Base-by-base conservation (phyloP, 2,329 filamentous ascomycete genomes). In the Colletotrichum lupini region DNA sequence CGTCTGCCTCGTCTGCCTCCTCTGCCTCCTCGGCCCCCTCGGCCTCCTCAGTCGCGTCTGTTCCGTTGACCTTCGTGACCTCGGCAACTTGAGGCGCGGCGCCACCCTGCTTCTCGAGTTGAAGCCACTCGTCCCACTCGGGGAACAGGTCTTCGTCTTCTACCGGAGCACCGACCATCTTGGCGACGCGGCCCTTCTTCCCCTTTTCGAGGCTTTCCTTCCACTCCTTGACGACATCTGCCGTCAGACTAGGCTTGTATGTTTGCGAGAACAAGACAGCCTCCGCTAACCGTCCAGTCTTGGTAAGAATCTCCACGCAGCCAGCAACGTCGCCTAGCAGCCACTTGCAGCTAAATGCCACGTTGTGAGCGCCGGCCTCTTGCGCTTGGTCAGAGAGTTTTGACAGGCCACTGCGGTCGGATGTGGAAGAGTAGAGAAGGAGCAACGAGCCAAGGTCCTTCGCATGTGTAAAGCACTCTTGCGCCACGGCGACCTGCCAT, bases 211-310 rank as follows among this genome's bases (percentile, higher is more conserved):
- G 83, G 37, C 86, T 90, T 74, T 92, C 89, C 84, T 98, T 98
- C 97, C 96, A 99, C 74, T 90, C 84, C 73, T 87, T 87, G 5
- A 94, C 95, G 1, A 95, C 87, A 1, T 87, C 88, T 1, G 88
- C 85, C 16, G 94, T 90, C 32, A 92, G 82, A 75, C 93, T 95
- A 0, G 97, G 97, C 85, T 95, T 97, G 84, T 98, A 99, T 3
- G 96, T 99, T 84, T 98, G 96, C 5, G 95, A 91, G 81, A 98
- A 97, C 32, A 99, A 87, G 0, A 95, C 95, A 0, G 97, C 94
- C 83, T 99, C 97, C 0, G 95, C 92, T 46, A 92, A 85, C 58
- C 97, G 90, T 76, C 92, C 92, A 0, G 96, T 98, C 82, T 92
- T 91, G 60, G 91, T 87, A 12, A 99, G 89, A 7, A 97, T 88